These are phyloP conservation scores for Cladobotryum mycophilum DNA, from an alignment of 2,329 filamentous ascomycete genomes.

Conservation along the genomic window DNA sequence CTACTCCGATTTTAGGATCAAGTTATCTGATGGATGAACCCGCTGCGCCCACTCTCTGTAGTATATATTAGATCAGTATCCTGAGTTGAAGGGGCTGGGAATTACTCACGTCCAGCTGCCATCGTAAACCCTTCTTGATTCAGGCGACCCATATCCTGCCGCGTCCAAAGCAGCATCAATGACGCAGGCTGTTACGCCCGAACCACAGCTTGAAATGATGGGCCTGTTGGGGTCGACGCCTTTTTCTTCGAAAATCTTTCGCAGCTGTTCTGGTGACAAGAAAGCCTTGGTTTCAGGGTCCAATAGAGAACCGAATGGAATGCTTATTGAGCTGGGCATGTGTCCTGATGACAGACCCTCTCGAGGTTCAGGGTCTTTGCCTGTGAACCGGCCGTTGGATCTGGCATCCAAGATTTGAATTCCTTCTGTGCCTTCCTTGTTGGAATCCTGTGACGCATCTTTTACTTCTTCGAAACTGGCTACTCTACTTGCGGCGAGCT, in stretches of 20 bases:
- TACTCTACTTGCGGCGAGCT: slow-evolving; percentile 58
- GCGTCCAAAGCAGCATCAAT: slow-evolving; percentile 81
- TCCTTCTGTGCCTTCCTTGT: slow-evolving; percentile 76
- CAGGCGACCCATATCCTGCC: slow-evolving; percentile 63
- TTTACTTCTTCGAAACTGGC: slow-evolving; percentile 77
- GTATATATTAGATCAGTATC: not conserved
- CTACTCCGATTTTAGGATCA: slow-evolving; percentile 51
- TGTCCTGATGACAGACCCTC: slow-evolving; percentile 83
- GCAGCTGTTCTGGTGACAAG: slow-evolving; percentile 64
- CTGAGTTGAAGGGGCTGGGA: not conserved
- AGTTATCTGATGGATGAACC: slow-evolving; percentile 53
- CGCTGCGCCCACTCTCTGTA: slow-evolving; percentile 61
- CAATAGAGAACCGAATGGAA: slow-evolving; percentile 74
- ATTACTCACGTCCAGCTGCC: slow-evolving; percentile 90
- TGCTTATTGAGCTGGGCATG: slow-evolving; percentile 78
- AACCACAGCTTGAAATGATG: slow-evolving; percentile 84
- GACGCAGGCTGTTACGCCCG: slow-evolving; percentile 86
- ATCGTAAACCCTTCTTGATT: slow-evolving; percentile 76
- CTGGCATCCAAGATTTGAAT: slow-evolving; percentile 88
- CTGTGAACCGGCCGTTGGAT: slow-evolving; percentile 71
- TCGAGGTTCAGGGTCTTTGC: slow-evolving; percentile 78
- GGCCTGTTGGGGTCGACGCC: slow-evolving; percentile 73
- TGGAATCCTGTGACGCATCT: slow-evolving; percentile 66
- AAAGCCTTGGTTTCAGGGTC: slow-evolving; percentile 79
- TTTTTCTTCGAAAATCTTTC: slow-evolving; percentile 69